Percentiles rank a stretch among this genome's conserved stretches.
Evolutionary conservation across 1,284 basidiomycete genomes (phyloP).

Genomic region (Ustilago trichophora): DNA sequence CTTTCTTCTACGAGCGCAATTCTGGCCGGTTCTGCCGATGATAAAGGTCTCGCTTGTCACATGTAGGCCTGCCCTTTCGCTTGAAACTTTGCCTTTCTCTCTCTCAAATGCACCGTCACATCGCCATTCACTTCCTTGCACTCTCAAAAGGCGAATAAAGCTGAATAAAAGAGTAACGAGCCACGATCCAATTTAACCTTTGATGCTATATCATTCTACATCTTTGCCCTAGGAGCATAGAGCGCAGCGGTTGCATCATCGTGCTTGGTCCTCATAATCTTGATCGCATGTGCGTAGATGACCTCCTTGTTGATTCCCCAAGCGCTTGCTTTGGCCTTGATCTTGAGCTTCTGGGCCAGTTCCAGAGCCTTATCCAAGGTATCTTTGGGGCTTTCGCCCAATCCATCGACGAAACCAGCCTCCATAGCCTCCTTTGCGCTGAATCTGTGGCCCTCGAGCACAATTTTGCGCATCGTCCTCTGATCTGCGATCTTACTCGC

Average conservation of each 20-base stretch:
- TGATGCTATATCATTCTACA: slow-evolving; percentile 1
- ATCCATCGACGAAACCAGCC: slow-evolving; percentile 76
- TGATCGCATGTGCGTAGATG: slow-evolving; percentile 35
- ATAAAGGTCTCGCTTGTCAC: slow-evolving; percentile 28
- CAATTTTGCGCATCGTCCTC: slow-evolving; percentile 77
- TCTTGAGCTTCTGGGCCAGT: slow-evolving; percentile 67
- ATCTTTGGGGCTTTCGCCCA: slow-evolving; percentile 72
- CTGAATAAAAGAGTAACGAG: too few species aligned
- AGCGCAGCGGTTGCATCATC: slow-evolving; percentile 19
- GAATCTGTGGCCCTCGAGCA: slow-evolving; percentile 84
- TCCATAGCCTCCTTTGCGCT: slow-evolving; percentile 77
- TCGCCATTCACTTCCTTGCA: neutral
- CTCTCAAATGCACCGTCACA: too few species aligned
- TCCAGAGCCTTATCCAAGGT: slow-evolving; percentile 71
- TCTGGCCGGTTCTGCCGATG: neutral
- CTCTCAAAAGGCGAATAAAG: too few species aligned
- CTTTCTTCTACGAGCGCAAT: neutral
- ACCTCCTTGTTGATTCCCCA: slow-evolving; percentile 71
- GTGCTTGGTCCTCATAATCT: slow-evolving; percentile 31
- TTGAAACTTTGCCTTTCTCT: too few species aligned
- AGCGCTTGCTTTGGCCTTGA: slow-evolving; percentile 68
- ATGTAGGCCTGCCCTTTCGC: too few species aligned
- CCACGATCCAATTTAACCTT: too few species aligned
- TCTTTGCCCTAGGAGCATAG: slow-evolving; percentile 28
- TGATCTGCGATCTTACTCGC: slow-evolving; percentile 75